Base-by-base conservation (phyloP, 352 stramenopile genomes). In the Pythium insidiosum region DNA sequence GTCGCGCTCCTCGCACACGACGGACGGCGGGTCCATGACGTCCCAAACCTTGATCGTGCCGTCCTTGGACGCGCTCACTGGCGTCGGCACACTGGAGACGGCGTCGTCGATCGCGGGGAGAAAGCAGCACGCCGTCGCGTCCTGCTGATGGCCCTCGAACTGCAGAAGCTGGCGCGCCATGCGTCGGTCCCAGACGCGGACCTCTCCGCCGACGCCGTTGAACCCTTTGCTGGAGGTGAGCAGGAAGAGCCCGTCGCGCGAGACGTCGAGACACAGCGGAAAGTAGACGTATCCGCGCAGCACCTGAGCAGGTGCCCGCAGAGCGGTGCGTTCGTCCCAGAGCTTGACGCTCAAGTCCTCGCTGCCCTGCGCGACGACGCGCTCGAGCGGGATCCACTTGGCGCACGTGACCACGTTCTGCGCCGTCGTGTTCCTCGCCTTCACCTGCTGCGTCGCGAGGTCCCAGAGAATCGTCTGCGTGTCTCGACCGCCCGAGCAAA, bases 341-440 rank as follows among this genome's bases (percentile, higher is more conserved):
- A 92, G 20, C 39, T 88, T 88, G 23, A 92, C 51, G 31, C 63
- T 85, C 47, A 89, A 40, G 44, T 94, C 82, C 53, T 94, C 79
- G 45, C 79, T 89, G 22, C 77, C 80, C 26, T 94, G 79, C 0
- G 66, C 74, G 3, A 92, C 63, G 1, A 91, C 44, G 3, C 61
- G 43, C 38, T 88, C 73, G 0, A 42, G 16, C 9, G 79, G 72
- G n/a, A 91, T 28, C 79, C 76, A 92, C 38, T 78, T 84, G 16
- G 73, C 80, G 58, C 79, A 94, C 35, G 82, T 94, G 38, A 94
- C 55, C 12, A 94, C 76, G 25, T 94, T 94, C 61, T 87, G 76
- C 15, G 82, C 67, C 6, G 59, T 88, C 25, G 64, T 85, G 37
- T 84, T 90, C 41, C 78, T 84, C 11, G 54, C 46, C 23, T 66